phyloP scores from a whole-genome alignment of 1,284 basidiomycete genomes.

The Tremellales sp. region DNA sequence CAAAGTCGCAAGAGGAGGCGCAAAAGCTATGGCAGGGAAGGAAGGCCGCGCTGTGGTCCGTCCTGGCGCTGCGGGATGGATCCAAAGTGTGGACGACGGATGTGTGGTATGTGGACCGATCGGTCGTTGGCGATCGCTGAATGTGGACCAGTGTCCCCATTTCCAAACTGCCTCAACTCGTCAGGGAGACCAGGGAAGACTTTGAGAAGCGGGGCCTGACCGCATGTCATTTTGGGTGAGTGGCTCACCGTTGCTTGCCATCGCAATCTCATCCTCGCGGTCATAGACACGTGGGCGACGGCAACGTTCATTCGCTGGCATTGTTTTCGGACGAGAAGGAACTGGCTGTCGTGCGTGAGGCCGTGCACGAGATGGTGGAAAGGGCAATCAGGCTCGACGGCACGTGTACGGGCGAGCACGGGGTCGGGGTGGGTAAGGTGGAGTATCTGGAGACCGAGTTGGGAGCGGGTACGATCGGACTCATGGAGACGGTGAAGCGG shows the following conservation, averaged over 20 bases:
- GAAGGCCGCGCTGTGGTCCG: conserved; percentile 75
- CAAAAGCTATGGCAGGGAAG: conserved; percentile 76
- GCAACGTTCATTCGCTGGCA: conserved; percentile 51
- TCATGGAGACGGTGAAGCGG: conserved; percentile 74
- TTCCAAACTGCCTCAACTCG: conserved; percentile 68
- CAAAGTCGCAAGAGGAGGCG: conserved; percentile 64
- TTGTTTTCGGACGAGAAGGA: conserved; percentile 40
- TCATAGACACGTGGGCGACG: conserved; percentile 80
- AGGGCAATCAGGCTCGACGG: conserved; percentile 52
- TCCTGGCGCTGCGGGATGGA: conserved; percentile 63
- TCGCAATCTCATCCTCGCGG: background rate
- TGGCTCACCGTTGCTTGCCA: background rate
- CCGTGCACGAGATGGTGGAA: conserved; percentile 52
- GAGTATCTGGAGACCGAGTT: conserved; percentile 65
- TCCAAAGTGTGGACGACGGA: conserved; percentile 73
- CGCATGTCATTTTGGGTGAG: conserved; percentile 51
- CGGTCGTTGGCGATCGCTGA: background rate
- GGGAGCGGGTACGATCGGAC: conserved; percentile 66
- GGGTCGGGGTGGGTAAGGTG: conserved; percentile 74
- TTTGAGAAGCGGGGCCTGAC: conserved; percentile 58
- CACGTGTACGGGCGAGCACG: conserved; percentile 69
- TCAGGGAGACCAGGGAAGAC: conserved; percentile 72
- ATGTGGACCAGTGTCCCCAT: conserved; percentile 62
- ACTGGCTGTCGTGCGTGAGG: conserved; percentile 45
- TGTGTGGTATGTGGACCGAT: conserved; percentile 61